phyloP scores from a whole-genome alignment of 2,329 filamentous ascomycete species.

The Pezicula carpinea region DNA sequence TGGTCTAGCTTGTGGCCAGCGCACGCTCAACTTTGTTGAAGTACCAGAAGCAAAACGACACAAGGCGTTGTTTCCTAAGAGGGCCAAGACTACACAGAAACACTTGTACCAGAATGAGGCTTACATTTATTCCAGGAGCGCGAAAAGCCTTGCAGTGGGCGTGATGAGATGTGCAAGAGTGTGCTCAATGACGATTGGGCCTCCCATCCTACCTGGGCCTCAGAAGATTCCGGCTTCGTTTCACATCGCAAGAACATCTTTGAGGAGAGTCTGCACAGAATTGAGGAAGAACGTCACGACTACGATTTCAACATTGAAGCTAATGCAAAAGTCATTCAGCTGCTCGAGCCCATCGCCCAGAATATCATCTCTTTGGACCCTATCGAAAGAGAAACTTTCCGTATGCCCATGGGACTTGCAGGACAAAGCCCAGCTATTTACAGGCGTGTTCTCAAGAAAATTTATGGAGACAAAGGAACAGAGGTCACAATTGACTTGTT shows the following conservation, averaged over 20 bases:
- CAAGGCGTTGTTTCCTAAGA: neutral
- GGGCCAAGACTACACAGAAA: neutral
- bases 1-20: neutral
- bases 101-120: slow-evolving; percentile 2
- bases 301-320: slow-evolving; percentile 99
- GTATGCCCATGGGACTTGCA: slow-evolving; percentile 77
- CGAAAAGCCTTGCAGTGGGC: slow-evolving; percentile 85
- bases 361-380: slow-evolving; percentile 78
- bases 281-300: slow-evolving; percentile 96
- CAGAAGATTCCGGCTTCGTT: slow-evolving; percentile 95
- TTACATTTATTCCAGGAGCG: slow-evolving; percentile 53
- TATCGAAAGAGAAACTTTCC: slow-evolving; percentile 67
- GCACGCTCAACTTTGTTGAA: neutral
- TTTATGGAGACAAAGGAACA: slow-evolving; percentile 84
- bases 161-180: slow-evolving; percentile 88
- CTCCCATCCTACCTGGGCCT: slow-evolving; percentile 97
- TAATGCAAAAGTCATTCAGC: slow-evolving; percentile 89
- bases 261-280: slow-evolving; percentile 90
- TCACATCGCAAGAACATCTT: slow-evolving; percentile 95
- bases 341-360: slow-evolving; percentile 90
- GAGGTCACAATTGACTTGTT: slow-evolving; percentile 88
- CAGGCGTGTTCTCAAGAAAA: slow-evolving; percentile 94
- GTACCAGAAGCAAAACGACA: neutral
- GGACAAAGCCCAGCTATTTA: slow-evolving; percentile 96
- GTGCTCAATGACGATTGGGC: slow-evolving; percentile 98